A percentile compares a stretch with the other conserved stretches of the same genome.
Evolutionary conservation across 1,284 basidiomycete genomes (phyloP).

Genomic region (Mycosarcoma maydis): DNA sequence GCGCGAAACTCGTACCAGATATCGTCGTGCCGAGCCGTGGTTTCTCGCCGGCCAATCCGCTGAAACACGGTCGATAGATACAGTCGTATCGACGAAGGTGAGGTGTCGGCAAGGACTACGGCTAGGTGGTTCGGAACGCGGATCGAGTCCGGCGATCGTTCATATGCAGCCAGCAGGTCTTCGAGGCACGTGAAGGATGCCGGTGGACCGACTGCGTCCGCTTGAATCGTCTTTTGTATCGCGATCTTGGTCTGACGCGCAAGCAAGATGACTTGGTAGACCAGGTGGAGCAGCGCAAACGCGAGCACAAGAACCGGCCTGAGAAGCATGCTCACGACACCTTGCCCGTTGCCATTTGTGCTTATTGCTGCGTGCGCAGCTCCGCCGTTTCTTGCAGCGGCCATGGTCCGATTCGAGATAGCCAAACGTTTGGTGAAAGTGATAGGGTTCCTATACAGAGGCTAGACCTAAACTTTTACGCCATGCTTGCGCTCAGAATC

Average conservation of each 20-base stretch:
- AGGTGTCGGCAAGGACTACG: conserved; percentile 24
- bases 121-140: conserved; percentile 28
- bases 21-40: background rate
- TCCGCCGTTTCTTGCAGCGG: background rate
- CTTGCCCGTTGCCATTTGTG: background rate
- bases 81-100: conserved; percentile 24
- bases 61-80: conserved; percentile 13
- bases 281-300: conserved; percentile 24
- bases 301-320: conserved; percentile 20
- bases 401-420: no score
- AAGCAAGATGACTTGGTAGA: conserved; percentile 17
- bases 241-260: background rate
- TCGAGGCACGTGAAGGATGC: conserved; percentile 8
- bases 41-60: background rate
- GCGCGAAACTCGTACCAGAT: conserved; percentile 11
- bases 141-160: background rate
- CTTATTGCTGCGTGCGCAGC: background rate
- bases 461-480: no score
- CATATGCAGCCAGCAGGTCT: conserved; percentile 11
- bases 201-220: background rate
- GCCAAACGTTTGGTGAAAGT: no score
- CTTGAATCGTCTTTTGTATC: background rate
- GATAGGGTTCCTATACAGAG: no score
- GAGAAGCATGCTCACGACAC: conserved; percentile 15
- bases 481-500: no score